A percentile compares a stretch with the other conserved stretches of the same genome.
Evolutionary conservation across 2,329 filamentous ascomycete species (phyloP).

Genomic region (Rutstroemia sp.): DNA sequence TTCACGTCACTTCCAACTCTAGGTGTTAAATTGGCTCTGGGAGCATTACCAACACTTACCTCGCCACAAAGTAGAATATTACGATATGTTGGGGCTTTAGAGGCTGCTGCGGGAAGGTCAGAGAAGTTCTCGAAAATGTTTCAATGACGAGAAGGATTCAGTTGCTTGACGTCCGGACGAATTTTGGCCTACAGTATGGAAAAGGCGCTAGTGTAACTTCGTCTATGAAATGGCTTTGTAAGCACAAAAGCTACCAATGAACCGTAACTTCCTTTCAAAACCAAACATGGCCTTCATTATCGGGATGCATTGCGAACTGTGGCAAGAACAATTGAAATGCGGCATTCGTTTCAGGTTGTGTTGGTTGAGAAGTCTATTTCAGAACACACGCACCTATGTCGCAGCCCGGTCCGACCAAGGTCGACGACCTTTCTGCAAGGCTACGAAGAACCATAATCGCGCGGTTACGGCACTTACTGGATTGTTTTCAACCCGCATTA

Average conservation of each 20-base stretch:
- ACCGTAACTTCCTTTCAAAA: background rate
- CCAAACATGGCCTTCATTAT: too few species aligned
- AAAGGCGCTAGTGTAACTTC: background rate
- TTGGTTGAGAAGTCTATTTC: slow-evolving; percentile 1
- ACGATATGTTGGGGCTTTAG: too few species aligned
- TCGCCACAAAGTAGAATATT: too few species aligned
- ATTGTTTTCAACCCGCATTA: background rate
- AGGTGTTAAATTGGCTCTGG: too few species aligned
- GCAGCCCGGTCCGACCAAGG: background rate
- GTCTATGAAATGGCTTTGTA: background rate
- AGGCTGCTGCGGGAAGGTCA: background rate
- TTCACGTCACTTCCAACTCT: too few species aligned
- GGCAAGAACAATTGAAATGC: background rate
- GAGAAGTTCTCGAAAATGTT: background rate
- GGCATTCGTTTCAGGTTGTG: background rate
- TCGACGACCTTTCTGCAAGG: slow-evolving; percentile 1
- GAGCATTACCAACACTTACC: too few species aligned
- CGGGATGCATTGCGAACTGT: background rate
- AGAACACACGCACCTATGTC: background rate
- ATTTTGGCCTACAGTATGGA: background rate
- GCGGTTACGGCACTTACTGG: background rate
- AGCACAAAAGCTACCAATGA: background rate
- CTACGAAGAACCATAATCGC: background rate
- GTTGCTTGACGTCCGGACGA: background rate
- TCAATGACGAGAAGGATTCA: background rate